Evolutionary conservation across 164 flowering plant genomes (phyloP).

Genomic region (Brasenia schreberi): DNA sequence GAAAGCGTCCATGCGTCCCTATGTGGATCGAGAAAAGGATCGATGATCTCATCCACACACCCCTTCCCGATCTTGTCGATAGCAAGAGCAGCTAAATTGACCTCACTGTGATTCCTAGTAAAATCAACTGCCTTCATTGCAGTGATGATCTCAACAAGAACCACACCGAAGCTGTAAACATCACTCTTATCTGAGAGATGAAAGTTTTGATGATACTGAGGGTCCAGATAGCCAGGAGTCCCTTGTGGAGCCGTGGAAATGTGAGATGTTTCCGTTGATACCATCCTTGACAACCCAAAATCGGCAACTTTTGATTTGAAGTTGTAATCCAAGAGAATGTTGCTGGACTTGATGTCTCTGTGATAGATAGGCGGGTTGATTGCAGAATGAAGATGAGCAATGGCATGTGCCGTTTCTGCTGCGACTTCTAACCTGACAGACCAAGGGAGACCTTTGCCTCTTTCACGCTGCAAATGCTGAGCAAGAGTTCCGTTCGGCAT

Average conservation of each 20-base stretch:
- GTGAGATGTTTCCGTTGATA: constrained; percentile 47
- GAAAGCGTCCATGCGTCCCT: constrained; percentile 39
- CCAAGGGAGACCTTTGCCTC: constrained; percentile 59
- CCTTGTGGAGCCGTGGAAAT: constrained; percentile 94
- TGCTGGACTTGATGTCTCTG: constrained; percentile 85
- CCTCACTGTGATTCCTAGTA: constrained; percentile 40
- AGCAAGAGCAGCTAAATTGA: constrained; percentile 67
- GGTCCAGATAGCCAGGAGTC: constrained; percentile 93
- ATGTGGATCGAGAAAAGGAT: constrained; percentile 42
- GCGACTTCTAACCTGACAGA: constrained; percentile 59
- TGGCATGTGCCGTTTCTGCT: constrained; percentile 70
- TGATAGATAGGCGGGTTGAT: constrained; percentile 72
- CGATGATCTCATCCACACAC: constrained; percentile 54
- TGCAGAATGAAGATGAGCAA: constrained; percentile 70
- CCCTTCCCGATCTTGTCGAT: constrained; percentile 59
- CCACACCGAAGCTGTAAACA: constrained; percentile 93
- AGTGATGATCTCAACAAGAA: constrained; percentile 80
- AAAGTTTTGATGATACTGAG: constrained; percentile 80
- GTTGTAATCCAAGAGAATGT: constrained; percentile 57
- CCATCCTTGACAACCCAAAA: constrained; percentile 81
- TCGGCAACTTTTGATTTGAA: constrained; percentile 80
- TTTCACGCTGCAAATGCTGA: constrained; percentile 62
- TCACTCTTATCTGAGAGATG: constrained; percentile 84
- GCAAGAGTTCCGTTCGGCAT: constrained; percentile 88
- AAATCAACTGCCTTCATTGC: constrained; percentile 67